Conservation (phyloP, 805 yeast species). For the Candida nanaspora region DNA sequence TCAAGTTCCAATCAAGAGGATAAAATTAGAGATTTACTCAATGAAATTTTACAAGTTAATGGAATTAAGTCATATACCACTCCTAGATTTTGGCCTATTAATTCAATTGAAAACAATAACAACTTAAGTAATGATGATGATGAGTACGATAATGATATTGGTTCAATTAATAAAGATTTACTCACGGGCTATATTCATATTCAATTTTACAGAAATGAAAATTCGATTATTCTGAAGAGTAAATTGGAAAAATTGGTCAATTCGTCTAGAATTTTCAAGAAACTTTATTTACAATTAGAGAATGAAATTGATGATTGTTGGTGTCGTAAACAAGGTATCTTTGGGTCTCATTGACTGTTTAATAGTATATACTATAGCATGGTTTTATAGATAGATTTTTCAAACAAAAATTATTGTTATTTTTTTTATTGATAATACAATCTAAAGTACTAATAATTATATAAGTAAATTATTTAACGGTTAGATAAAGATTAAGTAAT, state of each 20-base stretch:
- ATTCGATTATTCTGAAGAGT: conserved; percentile 16
- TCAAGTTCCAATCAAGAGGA: conserved; percentile 42
- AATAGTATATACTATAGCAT: too few species aligned
- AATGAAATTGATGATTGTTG: conserved; percentile 33
- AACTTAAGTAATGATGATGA: too few species aligned
- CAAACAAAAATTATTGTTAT: too few species aligned
- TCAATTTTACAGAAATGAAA: conserved; percentile 44
- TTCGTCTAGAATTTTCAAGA: conserved; percentile 13
- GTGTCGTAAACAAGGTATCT: conserved; percentile 26
- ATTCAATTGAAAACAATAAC: conserved; percentile 2
- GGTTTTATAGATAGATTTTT: too few species aligned
- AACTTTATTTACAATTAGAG: conserved; percentile 26
- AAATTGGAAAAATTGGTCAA: conserved; percentile 21
- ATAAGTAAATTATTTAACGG: too few species aligned
- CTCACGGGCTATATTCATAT: conserved; percentile 79
- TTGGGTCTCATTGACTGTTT: conserved; percentile 15
- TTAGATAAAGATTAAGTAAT: too few species aligned
- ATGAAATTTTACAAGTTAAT: conserved; percentile 59
- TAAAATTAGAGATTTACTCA: conserved; percentile 53
- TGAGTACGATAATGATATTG: conserved; percentile 4
- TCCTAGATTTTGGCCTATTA: conserved; percentile 85
- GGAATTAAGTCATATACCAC: conserved; percentile 83
- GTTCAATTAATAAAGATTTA: conserved; percentile 23
- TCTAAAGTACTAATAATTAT: too few species aligned
- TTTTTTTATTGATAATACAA: too few species aligned